Percentiles rank a stretch among this genome's conserved stretches.
Conservation (phyloP, 345 rosid genomes). For the Dimocarpus longan region DNA sequence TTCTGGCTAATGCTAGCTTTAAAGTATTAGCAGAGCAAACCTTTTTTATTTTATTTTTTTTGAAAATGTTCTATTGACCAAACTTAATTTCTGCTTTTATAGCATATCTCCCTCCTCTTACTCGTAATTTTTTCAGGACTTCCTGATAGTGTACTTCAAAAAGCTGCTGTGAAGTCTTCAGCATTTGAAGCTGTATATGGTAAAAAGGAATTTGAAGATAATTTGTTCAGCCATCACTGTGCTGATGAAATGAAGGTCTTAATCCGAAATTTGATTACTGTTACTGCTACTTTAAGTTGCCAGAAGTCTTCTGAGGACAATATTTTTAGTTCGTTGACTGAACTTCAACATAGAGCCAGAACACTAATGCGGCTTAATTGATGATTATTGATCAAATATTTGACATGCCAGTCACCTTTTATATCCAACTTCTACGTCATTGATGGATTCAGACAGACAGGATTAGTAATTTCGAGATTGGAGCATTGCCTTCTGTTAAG, state of each 20-base stretch:
- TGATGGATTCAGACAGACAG: neutral
- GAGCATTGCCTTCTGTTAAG: neutral
- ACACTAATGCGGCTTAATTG: slow-evolving; percentile 39
- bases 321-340: slow-evolving; percentile 26
- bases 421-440: neutral
- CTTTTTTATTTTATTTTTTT: too few relatives aligned
- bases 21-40: too few relatives aligned
- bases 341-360: slow-evolving; percentile 57
- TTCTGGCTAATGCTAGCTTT: too few relatives aligned
- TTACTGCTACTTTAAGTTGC: slow-evolving; percentile 14
- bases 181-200: slow-evolving; percentile 72
- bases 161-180: slow-evolving; percentile 68
- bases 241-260: slow-evolving; percentile 32
- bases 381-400: neutral
- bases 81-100: neutral
- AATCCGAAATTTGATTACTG: slow-evolving; percentile 44
- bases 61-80: neutral
- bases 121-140: slow-evolving; percentile 56
- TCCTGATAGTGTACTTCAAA: slow-evolving; percentile 61
- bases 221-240: slow-evolving; percentile 4
- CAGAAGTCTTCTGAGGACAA: slow-evolving; percentile 22
- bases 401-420: neutral
- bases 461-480: neutral
- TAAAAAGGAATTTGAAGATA: slow-evolving; percentile 25
- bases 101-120: slow-evolving; percentile 11